Evolutionary conservation across 75 land plant genomes (phyloP).

Genomic region (Adiantum capillusveneris): DNA sequence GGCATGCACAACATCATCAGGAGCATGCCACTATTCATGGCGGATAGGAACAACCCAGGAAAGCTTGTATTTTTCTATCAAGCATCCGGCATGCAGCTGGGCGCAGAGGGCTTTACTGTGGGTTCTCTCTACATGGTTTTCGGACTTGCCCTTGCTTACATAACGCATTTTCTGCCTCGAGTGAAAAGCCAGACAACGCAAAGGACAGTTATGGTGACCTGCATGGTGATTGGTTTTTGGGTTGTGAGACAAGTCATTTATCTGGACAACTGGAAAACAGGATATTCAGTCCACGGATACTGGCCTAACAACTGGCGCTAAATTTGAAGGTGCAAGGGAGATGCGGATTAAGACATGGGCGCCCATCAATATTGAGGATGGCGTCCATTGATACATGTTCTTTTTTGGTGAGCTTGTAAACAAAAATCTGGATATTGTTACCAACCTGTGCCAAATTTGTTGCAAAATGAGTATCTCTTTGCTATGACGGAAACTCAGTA

Average conservation of each 20-base stretch:
- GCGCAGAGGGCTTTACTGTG: conserved; percentile 89
- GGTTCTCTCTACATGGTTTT: conserved; percentile 82
- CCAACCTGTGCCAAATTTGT: too few relatives aligned
- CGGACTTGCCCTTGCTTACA: conserved; percentile 60
- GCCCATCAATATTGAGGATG: too few relatives aligned
- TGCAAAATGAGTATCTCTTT: too few relatives aligned
- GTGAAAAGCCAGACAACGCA: conserved; percentile 45
- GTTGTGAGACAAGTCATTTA: conserved; percentile 75
- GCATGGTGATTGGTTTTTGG: conserved; percentile 60
- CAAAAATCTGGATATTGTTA: too few relatives aligned
- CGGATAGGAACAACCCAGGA: conserved; percentile 60
- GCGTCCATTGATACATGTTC: too few relatives aligned
- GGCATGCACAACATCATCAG: conserved; percentile 91
- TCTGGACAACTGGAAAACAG: conserved; percentile 98
- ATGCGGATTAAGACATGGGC: too few relatives aligned
- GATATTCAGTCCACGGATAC: conserved; percentile 74
- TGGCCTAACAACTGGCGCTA: conserved; percentile 58
- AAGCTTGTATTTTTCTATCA: conserved; percentile 78
- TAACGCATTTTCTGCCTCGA: conserved; percentile 51
- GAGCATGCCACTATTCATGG: conserved; percentile 87
- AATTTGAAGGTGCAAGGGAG: too few relatives aligned
- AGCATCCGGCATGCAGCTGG: conserved; percentile 94
- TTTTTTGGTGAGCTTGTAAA: too few relatives aligned
- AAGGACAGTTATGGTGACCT: conserved; percentile 51
- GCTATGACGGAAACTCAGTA: too few relatives aligned